A percentile compares a stretch with the other conserved stretches of the same genome.
These are phyloP conservation scores for Stellera chamaejasme DNA, from an alignment of 345 rosid genomes.

Conservation along the genomic window DNA sequence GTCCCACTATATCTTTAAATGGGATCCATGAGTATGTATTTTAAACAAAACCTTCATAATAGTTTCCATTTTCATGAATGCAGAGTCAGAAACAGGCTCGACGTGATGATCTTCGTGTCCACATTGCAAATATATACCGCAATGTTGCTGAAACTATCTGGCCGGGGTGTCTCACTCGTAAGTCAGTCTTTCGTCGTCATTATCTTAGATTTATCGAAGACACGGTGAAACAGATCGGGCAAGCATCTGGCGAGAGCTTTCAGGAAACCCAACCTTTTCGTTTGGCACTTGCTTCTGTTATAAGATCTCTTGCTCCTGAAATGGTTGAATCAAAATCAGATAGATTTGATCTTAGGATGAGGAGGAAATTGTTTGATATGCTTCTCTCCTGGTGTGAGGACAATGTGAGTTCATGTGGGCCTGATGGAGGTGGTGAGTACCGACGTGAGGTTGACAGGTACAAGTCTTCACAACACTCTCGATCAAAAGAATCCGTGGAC, in stretches of 20 bases:
- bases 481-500: constrained; percentile 86
- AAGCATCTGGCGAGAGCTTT: constrained; percentile 60
- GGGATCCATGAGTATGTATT: no score
- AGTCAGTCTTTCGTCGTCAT: constrained; percentile 73
- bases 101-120: constrained; percentile 78
- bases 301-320: constrained; percentile 83
- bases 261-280: constrained; percentile 86
- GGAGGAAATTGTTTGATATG: constrained; percentile 76
- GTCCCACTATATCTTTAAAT: no score
- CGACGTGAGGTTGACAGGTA: constrained; percentile 94
- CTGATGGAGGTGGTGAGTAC: constrained; percentile 67
- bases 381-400: constrained; percentile 89
- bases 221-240: constrained; percentile 46
- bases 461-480: constrained; percentile 72
- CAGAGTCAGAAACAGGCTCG: constrained; percentile 75
- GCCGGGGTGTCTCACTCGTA: constrained; percentile 82
- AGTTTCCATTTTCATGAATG: constrained; percentile 13
- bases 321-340: constrained; percentile 84
- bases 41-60: no score
- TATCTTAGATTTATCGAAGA: constrained; percentile 84
- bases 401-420: constrained; percentile 67
- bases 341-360: constrained; percentile 73
- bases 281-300: constrained; percentile 75
- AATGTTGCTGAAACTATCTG: constrained; percentile 83
- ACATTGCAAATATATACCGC: constrained; percentile 75